Base-by-base conservation (phyloP, 371 early-diverging fungal genomes). In the Mucor velutinosus region DNA sequence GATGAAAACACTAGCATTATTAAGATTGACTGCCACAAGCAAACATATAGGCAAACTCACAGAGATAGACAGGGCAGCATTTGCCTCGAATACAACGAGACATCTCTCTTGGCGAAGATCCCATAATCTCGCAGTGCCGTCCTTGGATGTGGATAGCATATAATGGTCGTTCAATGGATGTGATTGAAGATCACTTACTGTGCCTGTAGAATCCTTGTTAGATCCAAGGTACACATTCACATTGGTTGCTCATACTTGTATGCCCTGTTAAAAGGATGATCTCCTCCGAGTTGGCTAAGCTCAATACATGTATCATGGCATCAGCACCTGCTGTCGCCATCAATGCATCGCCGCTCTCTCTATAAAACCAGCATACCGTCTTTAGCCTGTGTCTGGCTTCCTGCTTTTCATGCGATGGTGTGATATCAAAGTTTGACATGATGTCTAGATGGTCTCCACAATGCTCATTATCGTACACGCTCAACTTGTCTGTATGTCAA, bases 371-470 rank as follows among this genome's bases (percentile, higher is more conserved):
- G 69, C 93, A 91, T 63, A 88, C 87, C 0, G 92, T 86, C 49
- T 79, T 45, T 64, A 89, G 68, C 60, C 82, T 80, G 78, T 86
- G 61, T 27, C 58, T 67, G 17, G 29, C 23, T 23, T 75, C 75
- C 21, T 74, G 76, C 29, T 76, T 71, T 19, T 17, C 43, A n/a
- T 51, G 12, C n/a, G 76, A 62, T 21, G 68, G 58, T 17, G 78
- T 76, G 21, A 92, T 71, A 56, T 89, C 84, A 70, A 89, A 95
- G 70, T 95, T 92, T 8, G 94, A 93, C 92, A 95, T 94, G 66
- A 95, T 91, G 74, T 95, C 95, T 71, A 95, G 78, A 65, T 95
- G 95, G 65, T 94, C 94, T 14, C 94, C 95, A 64, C 93, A 93
- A 71, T 95, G 94, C 75, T 94, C 94, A 76, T 95, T 95, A 73